Base-by-base conservation (phyloP, 2,329 filamentous ascomycete species). In the Cladophialophora immunda region DNA sequence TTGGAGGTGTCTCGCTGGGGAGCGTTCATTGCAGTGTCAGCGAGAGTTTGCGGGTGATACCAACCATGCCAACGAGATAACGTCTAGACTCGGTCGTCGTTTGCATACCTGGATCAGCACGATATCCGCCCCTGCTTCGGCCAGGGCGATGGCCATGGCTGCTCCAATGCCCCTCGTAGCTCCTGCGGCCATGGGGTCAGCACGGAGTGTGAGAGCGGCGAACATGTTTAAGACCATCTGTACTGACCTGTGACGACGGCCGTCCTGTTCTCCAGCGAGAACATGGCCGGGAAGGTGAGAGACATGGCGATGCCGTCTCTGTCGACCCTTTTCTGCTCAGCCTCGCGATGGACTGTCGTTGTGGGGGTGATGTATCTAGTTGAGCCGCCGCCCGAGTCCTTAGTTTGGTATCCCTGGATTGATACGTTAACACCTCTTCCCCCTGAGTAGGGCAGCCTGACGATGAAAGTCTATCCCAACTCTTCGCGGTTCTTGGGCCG, bases 1-100 rank as follows among this genome's bases (percentile, higher is more conserved):
- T 81, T 80, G 63, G 81, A 81, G 36, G 81, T 81, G 75, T 89
- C 84, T 74, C 86, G 81, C 86, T 71, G n/a, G n/a, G n/a, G n/a
- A n/a, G n/a, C n/a, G n/a, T n/a, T n/a, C n/a, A 41, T 11, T 47
- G 13, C 8, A 17, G 61, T 17, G 25, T 19, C 19, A 27, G 41
- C n/a, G 38, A 58, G 36, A 29, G 8, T 13, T 13, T 7, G 22
- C 32, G n/a, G 17, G n/a, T 6, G 52, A 32, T 11, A n/a, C n/a
- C n/a, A n/a, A n/a, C n/a, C n/a, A n/a, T n/a, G n/a, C n/a, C n/a
- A n/a, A n/a, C n/a, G n/a, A n/a, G n/a, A n/a, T n/a, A n/a, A n/a
- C n/a, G n/a, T n/a, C n/a, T n/a, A n/a, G n/a, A n/a, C n/a, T n/a
- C n/a, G n/a, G n/a, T 34, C n/a, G 4, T 52, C 15, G 15, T n/a